Base-by-base conservation (phyloP, 2,329 filamentous ascomycete genomes). In the Neocatenulostroma microsporum region DNA sequence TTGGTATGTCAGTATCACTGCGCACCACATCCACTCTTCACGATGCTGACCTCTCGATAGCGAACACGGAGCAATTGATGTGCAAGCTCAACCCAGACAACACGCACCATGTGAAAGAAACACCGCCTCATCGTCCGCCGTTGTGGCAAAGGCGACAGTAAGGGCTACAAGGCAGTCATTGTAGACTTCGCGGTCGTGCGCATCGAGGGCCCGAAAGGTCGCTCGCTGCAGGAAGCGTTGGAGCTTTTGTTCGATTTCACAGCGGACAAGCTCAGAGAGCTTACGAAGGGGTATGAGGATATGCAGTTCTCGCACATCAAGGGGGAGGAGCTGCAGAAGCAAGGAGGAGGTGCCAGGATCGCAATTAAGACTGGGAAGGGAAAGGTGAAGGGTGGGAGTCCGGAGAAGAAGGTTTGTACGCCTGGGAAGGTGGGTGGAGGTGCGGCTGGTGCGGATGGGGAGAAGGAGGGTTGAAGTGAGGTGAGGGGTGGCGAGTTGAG, bases 51-150 rank as follows among this genome's bases (percentile, higher is more conserved):
- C 27, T 14, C 9, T 13, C 27, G 8, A 7, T 14, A 29, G 27
- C 27, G 8, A 29, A 29, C 27, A 13, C 27, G 9, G 27, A 8
- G 9, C 9, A 29, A 13, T 14, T 29, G 9, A 29, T 29, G 27
- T 29, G 27, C 27, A 29, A 29, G 27, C 10, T 29, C 9, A 29
- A 29, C 27, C 27, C 27, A 15, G 27, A 29, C 27, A 29, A 29
- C 13, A 14, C 27, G 13, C 27, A 29, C 27, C 27, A 29, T 13
- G 14, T 29, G 9, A 29, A 29, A n/a, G 27, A 13, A 29, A 8
- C 27, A 29, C 14, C 8, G 27, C 8, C 14, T 29, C 10, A 29
- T 29, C 27, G 27, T 29, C 8, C 27, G 27, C 27, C 9, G 14
- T 8, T 29, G 9, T 13, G 14, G 27, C 27, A 29, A 29, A 29